Evolutionary conservation across 2,329 filamentous ascomycete species (phyloP).

Genomic region (Phialocephala sp.): DNA sequence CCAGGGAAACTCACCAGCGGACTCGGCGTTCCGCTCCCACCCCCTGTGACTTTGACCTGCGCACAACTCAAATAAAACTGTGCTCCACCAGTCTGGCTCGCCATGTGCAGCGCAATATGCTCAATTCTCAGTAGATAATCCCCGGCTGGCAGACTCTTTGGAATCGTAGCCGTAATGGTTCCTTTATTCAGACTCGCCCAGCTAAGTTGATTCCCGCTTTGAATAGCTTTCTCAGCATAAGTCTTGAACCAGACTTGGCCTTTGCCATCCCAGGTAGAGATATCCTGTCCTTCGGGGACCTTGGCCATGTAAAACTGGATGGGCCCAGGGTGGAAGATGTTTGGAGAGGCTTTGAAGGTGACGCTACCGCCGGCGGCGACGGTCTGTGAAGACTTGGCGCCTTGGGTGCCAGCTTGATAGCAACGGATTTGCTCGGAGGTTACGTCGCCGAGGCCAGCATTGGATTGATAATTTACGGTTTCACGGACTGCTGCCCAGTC

Average conservation of each 20-base stretch:
- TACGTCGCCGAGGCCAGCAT: constrained; percentile 34
- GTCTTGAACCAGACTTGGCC: constrained; percentile 34
- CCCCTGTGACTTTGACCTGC: constrained; percentile 53
- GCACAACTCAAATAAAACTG: constrained; percentile 47
- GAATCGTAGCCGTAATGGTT: constrained; percentile 41
- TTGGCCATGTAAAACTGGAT: constrained; percentile 28
- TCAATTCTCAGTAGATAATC: constrained; percentile 61
- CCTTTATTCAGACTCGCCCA: constrained; percentile 14
- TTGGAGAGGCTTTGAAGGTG: constrained; percentile 23
- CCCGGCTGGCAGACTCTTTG: constrained; percentile 56
- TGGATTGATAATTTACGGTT: constrained; percentile 26
- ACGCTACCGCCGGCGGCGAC: constrained; percentile 29
- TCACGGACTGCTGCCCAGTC: constrained; percentile 23
- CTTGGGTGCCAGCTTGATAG: constrained; percentile 40
- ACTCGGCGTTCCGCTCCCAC: constrained; percentile 49
- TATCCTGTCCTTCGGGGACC: constrained; percentile 15
- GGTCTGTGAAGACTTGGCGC: constrained; percentile 17
- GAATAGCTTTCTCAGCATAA: constrained; percentile 18
- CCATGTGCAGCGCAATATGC: constrained; percentile 59
- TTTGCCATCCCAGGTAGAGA: constrained; percentile 24
- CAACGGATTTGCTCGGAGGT: constrained; percentile 47
- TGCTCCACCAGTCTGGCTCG: constrained; percentile 45
- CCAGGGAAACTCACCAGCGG: constrained; percentile 52
- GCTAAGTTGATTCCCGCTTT: background rate
- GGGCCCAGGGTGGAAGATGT: constrained; percentile 31